Evolutionary conservation across 306 rosid species (phyloP), one percentile per base, ranked within the genome.

Genomic region (Benincasa hispida): DNA sequence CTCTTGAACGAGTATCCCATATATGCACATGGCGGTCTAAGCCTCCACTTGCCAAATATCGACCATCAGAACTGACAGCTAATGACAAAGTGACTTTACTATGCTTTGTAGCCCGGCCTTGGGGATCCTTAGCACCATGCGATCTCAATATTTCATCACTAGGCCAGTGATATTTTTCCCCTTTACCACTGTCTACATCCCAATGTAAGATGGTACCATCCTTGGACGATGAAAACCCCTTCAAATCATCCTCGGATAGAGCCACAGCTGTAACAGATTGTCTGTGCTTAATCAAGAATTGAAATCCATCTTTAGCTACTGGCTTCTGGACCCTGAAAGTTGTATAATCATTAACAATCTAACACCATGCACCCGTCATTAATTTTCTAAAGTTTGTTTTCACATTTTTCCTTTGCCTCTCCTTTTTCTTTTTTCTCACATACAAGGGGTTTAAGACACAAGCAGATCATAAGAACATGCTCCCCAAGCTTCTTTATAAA

Each of bases 21-120:
- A 94, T 70, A 90, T 94, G 99, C 82, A 94, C 72, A 82, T 94
- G 99, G n/a, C 96, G 92, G 77, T 94, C 99, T 55, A 89, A 86
- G 28, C 99, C 99, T 13, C 97, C 99, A 25, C 90, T 88, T 2
- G 96, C 89, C 84, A 94, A 89, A 86, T 92, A 94, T 45, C 95
- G 89, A 61, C 96, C 91, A 79, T 94, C 99, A 2, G 99, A 90
- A 77, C 97, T 94, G 53, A 85, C 89, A 21, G 93, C 92, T 84
- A 94, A 86, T 54, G 99, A 85, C 74, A 87, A 85, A 5, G 88
- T 80, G 58, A 84, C 84, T 65, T 84, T 90, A 75, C 97, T 90
- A 30, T 92, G 99, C 84, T 21, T 94, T 41, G 62, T 74, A 37
- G 96, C 96, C 48, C 82, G 86, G 59, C 93, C 96, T 73, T 90